Conservation (phyloP, 495 filamentous ascomycete species). For the Aspergillus nidulans region DNA sequence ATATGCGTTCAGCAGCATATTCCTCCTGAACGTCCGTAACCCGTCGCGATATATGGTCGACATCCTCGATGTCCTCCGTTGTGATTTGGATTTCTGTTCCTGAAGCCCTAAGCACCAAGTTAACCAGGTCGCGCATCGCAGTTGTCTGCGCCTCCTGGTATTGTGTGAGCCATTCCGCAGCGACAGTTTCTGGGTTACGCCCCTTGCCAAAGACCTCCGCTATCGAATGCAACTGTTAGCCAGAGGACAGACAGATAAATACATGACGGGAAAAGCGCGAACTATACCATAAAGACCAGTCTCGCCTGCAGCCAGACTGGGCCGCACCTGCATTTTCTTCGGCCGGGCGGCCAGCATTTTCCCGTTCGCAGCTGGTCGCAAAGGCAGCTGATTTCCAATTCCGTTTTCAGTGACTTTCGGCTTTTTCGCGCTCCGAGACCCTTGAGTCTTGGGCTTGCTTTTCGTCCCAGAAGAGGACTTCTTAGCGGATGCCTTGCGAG, state of each 20-base stretch:
- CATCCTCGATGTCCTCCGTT: constrained; percentile 75
- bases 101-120: constrained; percentile 78
- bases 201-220: constrained; percentile 78
- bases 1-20: constrained; percentile 70
- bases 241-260: not conserved
- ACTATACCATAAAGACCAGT: constrained; percentile 73
- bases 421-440: constrained; percentile 36
- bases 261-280: not conserved
- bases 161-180: constrained; percentile 69
- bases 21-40: constrained; percentile 76
- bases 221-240: constrained; percentile 31
- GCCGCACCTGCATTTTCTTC: constrained; percentile 54
- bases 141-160: constrained; percentile 64
- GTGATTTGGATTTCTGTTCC: constrained; percentile 73
- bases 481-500: constrained; percentile 51
- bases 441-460: constrained; percentile 23
- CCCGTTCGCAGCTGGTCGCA: constrained; percentile 47
- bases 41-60: constrained; percentile 67
- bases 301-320: constrained; percentile 59
- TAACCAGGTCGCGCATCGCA: constrained; percentile 79
- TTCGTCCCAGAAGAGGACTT: constrained; percentile 51
- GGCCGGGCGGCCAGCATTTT: constrained; percentile 35
- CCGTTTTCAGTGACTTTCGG: constrained; percentile 59
- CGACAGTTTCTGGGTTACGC: constrained; percentile 66
- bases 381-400: constrained; percentile 43